These are phyloP conservation scores for Eutreptiella sp. DNA, from an alignment of 208 protist species.

Conservation along the genomic window DNA sequence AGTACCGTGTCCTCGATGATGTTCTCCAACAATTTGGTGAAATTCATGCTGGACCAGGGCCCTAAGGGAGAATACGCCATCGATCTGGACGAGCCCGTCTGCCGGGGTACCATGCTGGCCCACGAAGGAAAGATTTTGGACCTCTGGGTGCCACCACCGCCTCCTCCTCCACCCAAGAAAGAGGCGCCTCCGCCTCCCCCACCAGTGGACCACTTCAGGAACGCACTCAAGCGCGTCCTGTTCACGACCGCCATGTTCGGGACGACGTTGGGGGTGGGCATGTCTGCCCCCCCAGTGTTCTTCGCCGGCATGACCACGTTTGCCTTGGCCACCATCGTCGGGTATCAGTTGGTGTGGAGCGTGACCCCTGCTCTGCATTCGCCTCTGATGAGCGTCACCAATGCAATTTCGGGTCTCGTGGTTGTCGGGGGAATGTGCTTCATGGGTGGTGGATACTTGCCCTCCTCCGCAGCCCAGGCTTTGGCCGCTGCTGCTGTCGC, in stretches of 20 bases:
- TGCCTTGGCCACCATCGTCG: slow-evolving; percentile 52
- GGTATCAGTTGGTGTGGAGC: slow-evolving; percentile 62
- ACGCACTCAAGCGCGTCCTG: too few species aligned
- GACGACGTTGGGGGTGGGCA: slow-evolving; percentile 23
- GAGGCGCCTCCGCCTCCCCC: too few species aligned
- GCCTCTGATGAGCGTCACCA: slow-evolving; percentile 85
- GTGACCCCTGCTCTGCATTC: slow-evolving; percentile 80
- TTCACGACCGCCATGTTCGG: background rate
- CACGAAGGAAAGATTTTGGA: slow-evolving; percentile 35
- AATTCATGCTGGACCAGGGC: slow-evolving; percentile 54
- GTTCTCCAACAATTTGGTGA: slow-evolving; percentile 70
- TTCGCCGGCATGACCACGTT: slow-evolving; percentile 53
- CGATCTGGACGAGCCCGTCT: slow-evolving; percentile 49
- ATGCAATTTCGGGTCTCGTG: slow-evolving; percentile 77
- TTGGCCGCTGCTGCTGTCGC: slow-evolving; percentile 48
- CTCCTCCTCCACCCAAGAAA: background rate
- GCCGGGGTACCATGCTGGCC: slow-evolving; percentile 36
- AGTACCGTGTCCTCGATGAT: slow-evolving; percentile 59
- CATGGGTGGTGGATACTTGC: slow-evolving; percentile 25
- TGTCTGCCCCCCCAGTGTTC: slow-evolving; percentile 28
- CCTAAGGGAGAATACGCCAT: slow-evolving; percentile 38
- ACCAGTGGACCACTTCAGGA: too few species aligned
- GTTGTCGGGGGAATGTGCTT: slow-evolving; percentile 50
- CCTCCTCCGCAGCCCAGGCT: slow-evolving; percentile 48
- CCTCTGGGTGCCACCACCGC: slow-evolving; percentile 5